Evolutionary conservation across 2,329 filamentous ascomycete genomes (phyloP).

Genomic region (Mycosphaerelloides madeirae): DNA sequence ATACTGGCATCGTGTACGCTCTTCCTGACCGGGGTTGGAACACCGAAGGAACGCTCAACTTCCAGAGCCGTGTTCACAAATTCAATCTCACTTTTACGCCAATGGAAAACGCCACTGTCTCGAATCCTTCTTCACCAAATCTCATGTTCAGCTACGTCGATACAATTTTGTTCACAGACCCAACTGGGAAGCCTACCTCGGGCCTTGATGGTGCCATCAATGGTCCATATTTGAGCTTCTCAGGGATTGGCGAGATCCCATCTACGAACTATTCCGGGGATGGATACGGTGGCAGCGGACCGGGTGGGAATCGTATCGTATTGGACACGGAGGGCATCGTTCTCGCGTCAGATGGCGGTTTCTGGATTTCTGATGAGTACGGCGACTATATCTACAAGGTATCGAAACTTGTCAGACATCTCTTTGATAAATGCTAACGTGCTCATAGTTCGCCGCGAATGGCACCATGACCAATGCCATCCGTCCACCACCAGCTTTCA

Average conservation of each 20-base stretch:
- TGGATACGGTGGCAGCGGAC: slow-evolving; percentile 59
- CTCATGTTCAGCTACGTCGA: slow-evolving; percentile 59
- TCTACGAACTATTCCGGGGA: slow-evolving; percentile 61
- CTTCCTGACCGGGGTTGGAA: slow-evolving; percentile 64
- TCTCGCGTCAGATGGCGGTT: slow-evolving; percentile 55
- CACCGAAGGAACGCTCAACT: slow-evolving; percentile 62
- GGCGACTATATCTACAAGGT: slow-evolving; percentile 43
- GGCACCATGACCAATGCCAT: slow-evolving; percentile 62
- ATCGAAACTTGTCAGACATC: slow-evolving; percentile 31
- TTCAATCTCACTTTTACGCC: slow-evolving; percentile 58
- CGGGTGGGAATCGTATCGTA: slow-evolving; percentile 55
- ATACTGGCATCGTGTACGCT: slow-evolving; percentile 58
- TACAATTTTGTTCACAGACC: slow-evolving; percentile 60
- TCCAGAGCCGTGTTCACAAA: slow-evolving; percentile 64
- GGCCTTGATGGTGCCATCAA: slow-evolving; percentile 58
- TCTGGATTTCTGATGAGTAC: slow-evolving; percentile 67
- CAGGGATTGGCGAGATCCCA: slow-evolving; percentile 51
- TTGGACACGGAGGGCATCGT: slow-evolving; percentile 65
- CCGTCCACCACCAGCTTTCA: slow-evolving; percentile 58
- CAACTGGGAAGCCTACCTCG: slow-evolving; percentile 57
- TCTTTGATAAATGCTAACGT: slow-evolving; percentile 27
- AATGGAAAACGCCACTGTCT: slow-evolving; percentile 46
- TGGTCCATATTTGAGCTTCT: slow-evolving; percentile 49
- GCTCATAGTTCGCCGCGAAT: slow-evolving; percentile 44
- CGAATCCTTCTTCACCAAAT: slow-evolving; percentile 55